Conservation (phyloP, 2,329 filamentous ascomycete genomes). For the Rhexocercosporidium sp. region DNA sequence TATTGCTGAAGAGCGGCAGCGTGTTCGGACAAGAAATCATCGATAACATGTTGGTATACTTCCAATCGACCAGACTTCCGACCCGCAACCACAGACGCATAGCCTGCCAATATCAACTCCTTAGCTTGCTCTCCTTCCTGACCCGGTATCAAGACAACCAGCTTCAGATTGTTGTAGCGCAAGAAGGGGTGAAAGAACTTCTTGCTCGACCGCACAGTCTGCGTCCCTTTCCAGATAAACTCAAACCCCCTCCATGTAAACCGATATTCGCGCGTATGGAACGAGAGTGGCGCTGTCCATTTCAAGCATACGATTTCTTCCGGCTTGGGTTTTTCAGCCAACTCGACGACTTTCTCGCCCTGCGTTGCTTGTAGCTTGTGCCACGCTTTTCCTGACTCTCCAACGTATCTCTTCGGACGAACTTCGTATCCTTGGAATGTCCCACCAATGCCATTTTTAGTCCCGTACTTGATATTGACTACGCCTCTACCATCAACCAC, state of each 20-base stretch:
- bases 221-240: slow-evolving; percentile 25
- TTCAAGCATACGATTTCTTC: slow-evolving; percentile 22
- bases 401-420: slow-evolving; percentile 16
- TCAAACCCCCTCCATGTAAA: slow-evolving; percentile 21
- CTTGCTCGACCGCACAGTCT: neutral
- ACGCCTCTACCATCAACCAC: slow-evolving; percentile 27
- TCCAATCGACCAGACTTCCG: slow-evolving; percentile 27
- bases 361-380: slow-evolving; percentile 16
- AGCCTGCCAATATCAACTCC: slow-evolving; percentile 19
- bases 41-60: slow-evolving; percentile 19
- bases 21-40: slow-evolving; percentile 9
- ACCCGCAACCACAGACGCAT: slow-evolving; percentile 14
- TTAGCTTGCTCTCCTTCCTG: neutral
- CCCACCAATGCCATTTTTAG: slow-evolving; percentile 23
- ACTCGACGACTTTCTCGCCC: neutral
- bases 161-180: slow-evolving; percentile 23
- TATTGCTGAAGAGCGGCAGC: neutral
- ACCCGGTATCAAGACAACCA: slow-evolving; percentile 17
- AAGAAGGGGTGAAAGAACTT: slow-evolving; percentile 9
- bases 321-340: slow-evolving; percentile 15
- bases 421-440: slow-evolving; percentile 25
- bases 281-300: slow-evolving; percentile 19
- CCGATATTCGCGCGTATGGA: slow-evolving; percentile 19
- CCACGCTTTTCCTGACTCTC: slow-evolving; percentile 27
- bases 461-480: slow-evolving; percentile 22